phyloP scores from a whole-genome alignment of 192 early-diverging fungal species.

The Thamnidium elegans region DNA sequence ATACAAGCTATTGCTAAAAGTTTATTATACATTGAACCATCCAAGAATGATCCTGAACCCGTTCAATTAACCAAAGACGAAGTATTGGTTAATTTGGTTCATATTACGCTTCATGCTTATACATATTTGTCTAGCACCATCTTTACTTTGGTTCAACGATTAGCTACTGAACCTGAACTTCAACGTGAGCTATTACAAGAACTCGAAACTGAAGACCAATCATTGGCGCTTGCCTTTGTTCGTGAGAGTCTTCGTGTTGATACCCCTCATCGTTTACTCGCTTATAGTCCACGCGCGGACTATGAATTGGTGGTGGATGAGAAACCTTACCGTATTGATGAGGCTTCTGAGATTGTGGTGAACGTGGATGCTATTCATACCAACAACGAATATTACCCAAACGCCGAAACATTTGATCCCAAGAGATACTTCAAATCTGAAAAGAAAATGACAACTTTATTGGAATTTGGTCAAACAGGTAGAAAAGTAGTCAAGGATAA shows the following conservation, averaged over 20 bases:
- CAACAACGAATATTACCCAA: conserved; percentile 39
- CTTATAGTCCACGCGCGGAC: conserved; percentile 39
- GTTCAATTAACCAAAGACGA: conserved; percentile 26
- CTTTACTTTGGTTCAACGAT: conserved; percentile 35
- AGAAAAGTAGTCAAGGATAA: conserved; percentile 19
- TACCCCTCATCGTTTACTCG: conserved; percentile 19
- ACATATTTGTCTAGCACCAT: conserved; percentile 26
- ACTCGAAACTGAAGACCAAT: not conserved
- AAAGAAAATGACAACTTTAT: conserved; percentile 1
- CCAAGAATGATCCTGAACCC: conserved; percentile 25
- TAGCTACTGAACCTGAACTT: conserved; percentile 39
- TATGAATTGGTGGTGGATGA: conserved; percentile 33
- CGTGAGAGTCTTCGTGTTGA: conserved; percentile 30
- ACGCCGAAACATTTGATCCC: conserved; percentile 40
- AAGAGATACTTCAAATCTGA: conserved; percentile 35
- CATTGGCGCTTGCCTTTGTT: conserved; percentile 24
- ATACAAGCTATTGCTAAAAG: not conserved
- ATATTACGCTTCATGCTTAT: conserved; percentile 34
- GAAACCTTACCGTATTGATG: conserved; percentile 34
- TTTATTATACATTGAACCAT: conserved; percentile 6
- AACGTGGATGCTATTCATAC: conserved; percentile 46
- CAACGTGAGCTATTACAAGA: conserved; percentile 38
- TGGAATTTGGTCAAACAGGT: not conserved
- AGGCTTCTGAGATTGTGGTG: conserved; percentile 23
- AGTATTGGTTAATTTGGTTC: conserved; percentile 28